phyloP scores from a whole-genome alignment of 2,329 filamentous ascomycete species.

The Neonectria sp. region DNA sequence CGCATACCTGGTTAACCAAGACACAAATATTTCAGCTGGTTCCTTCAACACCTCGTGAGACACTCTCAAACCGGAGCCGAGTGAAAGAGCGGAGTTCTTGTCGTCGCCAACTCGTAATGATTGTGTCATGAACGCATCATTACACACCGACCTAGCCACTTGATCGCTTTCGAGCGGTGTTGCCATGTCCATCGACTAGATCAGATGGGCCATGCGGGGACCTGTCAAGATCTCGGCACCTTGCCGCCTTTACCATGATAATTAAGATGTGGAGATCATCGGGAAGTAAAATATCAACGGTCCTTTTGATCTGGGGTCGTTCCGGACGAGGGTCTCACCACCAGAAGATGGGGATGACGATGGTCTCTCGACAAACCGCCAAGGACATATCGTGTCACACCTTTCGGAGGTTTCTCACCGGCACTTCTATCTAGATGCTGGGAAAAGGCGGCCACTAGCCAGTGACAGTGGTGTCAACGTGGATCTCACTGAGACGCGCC shows the following conservation, averaged over 20 bases:
- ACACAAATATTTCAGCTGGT: constrained; percentile 19
- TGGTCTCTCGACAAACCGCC: constrained; percentile 22
- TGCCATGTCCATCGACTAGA: constrained; percentile 4
- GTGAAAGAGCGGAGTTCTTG: neutral
- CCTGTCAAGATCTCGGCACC: constrained; percentile 25
- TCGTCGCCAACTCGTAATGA: constrained; percentile 19
- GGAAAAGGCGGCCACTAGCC: constrained; percentile 22
- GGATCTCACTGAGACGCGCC: constrained; percentile 31
- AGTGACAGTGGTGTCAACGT: constrained; percentile 23
- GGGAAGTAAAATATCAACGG: neutral
- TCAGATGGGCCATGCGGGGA: constrained; percentile 15
- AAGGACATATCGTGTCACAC: constrained; percentile 23
- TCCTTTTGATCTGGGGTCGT: neutral
- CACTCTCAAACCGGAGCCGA: constrained; percentile 17
- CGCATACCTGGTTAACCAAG: constrained; percentile 21
- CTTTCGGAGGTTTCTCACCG: constrained; percentile 42
- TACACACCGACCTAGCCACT: neutral
- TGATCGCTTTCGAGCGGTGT: neutral
- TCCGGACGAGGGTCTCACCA: neutral
- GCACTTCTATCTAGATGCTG: constrained; percentile 18
- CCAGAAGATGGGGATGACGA: neutral
- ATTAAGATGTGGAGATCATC: neutral
- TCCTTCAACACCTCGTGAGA: constrained; percentile 24
- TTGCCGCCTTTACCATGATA: constrained; percentile 12
- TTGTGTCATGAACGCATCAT: constrained; percentile 36